Percentiles rank a stretch among this genome's conserved stretches.
Conservation (phyloP, 2,329 filamentous ascomycete genomes). For the Claviceps humidiphila region DNA sequence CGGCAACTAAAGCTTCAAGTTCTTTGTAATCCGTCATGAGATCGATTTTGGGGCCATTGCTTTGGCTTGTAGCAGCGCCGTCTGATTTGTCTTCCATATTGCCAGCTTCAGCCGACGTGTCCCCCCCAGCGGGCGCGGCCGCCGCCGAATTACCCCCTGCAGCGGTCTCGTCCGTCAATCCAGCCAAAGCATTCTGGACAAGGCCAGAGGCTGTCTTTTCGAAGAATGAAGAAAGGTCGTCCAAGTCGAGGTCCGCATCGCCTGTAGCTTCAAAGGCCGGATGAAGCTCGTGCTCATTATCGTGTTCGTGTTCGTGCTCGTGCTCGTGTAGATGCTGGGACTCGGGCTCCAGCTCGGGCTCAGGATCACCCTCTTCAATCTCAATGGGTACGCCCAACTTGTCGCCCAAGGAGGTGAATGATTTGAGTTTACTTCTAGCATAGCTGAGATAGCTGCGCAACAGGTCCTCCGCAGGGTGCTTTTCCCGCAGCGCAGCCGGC, state of each 20-base stretch:
- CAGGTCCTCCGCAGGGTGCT: slow-evolving; percentile 27
- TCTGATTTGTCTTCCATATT: slow-evolving; percentile 15
- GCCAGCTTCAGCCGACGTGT: slow-evolving; percentile 11
- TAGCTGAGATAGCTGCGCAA: slow-evolving; percentile 21
- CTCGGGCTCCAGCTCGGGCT: slow-evolving; percentile 5
- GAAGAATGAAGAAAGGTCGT: slow-evolving; percentile 29
- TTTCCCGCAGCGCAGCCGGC: slow-evolving; percentile 20
- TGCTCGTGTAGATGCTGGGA: background rate
- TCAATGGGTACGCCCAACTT: slow-evolving; percentile 24
- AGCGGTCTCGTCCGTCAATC: slow-evolving; percentile 17
- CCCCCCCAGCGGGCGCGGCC: slow-evolving; percentile 10
- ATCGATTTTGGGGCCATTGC: slow-evolving; percentile 19
- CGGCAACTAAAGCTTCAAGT: slow-evolving; percentile 28
- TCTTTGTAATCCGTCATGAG: slow-evolving; percentile 28
- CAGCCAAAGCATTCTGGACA: slow-evolving; percentile 27
- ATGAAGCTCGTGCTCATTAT: slow-evolving; percentile 6
- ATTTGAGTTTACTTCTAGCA: slow-evolving; percentile 20
- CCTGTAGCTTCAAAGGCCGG: slow-evolving; percentile 13
- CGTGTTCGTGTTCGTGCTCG: background rate
- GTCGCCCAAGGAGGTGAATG: slow-evolving; percentile 20
- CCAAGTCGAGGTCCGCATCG: slow-evolving; percentile 23
- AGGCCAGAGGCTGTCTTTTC: slow-evolving; percentile 28
- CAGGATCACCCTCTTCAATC: slow-evolving; percentile 14
- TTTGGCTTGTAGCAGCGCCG: slow-evolving; percentile 9
- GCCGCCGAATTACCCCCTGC: slow-evolving; percentile 6